Percentiles rank a stretch among this genome's conserved stretches.
phyloP scores from a whole-genome alignment of 495 filamentous ascomycete species.

The Annulohypoxylon moriforme region DNA sequence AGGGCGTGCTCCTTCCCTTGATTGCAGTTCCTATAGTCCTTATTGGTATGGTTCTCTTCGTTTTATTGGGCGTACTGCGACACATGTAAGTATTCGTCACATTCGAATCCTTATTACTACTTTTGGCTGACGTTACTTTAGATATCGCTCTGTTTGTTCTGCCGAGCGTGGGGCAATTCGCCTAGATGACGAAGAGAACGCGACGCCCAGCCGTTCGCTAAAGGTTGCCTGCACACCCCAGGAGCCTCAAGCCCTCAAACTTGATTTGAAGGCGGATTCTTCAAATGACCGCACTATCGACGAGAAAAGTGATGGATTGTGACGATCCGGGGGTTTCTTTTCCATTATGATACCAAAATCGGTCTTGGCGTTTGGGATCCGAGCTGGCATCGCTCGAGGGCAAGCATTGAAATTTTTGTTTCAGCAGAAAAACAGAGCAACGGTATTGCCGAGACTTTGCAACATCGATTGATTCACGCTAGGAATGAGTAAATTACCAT shows the following conservation, averaged over 20 bases:
- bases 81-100: conserved; percentile 12
- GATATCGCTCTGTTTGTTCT: background rate
- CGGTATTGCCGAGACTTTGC: conserved; percentile 17
- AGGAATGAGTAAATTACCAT: conserved; percentile 19
- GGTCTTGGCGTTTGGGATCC: conserved; percentile 41
- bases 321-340: conserved; percentile 15
- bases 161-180: conserved; percentile 12
- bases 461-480: conserved; percentile 25
- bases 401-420: conserved; percentile 29
- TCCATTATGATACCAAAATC: conserved; percentile 40
- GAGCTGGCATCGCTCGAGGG: conserved; percentile 36
- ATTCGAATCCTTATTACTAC: background rate
- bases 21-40: conserved; percentile 49
- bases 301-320: conserved; percentile 25
- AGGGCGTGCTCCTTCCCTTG: conserved; percentile 52
- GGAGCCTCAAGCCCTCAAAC: conserved; percentile 5
- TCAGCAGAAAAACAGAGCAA: conserved; percentile 14
- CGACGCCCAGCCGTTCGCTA: background rate
- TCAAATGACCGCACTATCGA: conserved; percentile 8
- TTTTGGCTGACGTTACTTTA: conserved; percentile 19
- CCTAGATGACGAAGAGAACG: conserved; percentile 25
- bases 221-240: conserved; percentile 14
- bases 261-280: conserved; percentile 3
- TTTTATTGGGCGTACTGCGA: conserved; percentile 48
- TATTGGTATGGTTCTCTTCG: conserved; percentile 31